phyloP scores from a whole-genome alignment of 495 filamentous ascomycete species.

The Penicillium nucicola region DNA sequence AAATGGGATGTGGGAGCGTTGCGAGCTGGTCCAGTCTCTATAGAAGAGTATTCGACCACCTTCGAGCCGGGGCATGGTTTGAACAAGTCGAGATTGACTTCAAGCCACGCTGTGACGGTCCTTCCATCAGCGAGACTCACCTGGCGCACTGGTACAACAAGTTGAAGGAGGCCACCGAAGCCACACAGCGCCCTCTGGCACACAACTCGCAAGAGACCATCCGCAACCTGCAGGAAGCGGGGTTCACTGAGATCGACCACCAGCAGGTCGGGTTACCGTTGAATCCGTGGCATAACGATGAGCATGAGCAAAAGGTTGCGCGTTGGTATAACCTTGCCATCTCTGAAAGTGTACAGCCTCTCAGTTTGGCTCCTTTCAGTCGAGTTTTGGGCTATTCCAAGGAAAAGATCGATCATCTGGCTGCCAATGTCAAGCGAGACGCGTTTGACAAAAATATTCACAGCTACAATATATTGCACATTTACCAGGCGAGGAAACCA shows the following conservation, averaged over 20 bases:
- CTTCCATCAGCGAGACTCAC: conserved; percentile 40
- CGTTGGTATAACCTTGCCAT: conserved; percentile 84
- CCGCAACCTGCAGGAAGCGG: conserved; percentile 60
- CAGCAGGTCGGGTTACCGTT: conserved; percentile 68
- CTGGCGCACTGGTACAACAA: conserved; percentile 65
- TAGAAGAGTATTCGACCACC: conserved; percentile 66
- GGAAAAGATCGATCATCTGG: conserved; percentile 62
- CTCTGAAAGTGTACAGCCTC: conserved; percentile 66
- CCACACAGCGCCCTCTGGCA: conserved; percentile 60
- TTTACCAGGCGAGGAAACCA: conserved; percentile 47
- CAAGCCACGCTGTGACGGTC: conserved; percentile 72
- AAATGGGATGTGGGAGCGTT: conserved; percentile 78
- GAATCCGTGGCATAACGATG: conserved; percentile 74
- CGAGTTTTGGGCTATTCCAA: conserved; percentile 60
- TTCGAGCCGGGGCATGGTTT: conserved; percentile 77
- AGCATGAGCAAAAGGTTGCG: conserved; percentile 66
- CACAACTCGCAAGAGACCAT: conserved; percentile 61
- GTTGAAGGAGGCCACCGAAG: conserved; percentile 66
- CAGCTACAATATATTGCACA: conserved; percentile 69
- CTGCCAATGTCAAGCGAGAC: conserved; percentile 61
- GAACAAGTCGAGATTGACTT: conserved; percentile 95
- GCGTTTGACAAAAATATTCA: conserved; percentile 68
- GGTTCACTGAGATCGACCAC: conserved; percentile 83
- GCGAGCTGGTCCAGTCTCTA: conserved; percentile 75
- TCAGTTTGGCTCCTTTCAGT: conserved; percentile 72